Conservation (phyloP, 176 grass and related monocot genomes). For the Zizania latifolia region DNA sequence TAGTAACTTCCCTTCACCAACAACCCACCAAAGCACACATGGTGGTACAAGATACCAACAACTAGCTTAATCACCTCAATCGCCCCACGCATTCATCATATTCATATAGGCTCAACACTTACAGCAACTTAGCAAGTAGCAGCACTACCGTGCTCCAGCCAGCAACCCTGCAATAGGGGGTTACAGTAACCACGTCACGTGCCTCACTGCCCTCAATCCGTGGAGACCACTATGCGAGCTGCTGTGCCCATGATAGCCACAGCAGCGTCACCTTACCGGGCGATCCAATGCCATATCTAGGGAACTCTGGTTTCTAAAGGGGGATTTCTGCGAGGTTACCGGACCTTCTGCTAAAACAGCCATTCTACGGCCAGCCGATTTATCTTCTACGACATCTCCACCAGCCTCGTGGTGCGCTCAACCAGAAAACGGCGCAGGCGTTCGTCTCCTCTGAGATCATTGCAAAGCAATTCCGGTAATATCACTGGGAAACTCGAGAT, state of each 20-base stretch:
- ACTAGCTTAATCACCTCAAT: not conserved
- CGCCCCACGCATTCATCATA: too few species aligned
- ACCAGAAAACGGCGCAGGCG: not conserved
- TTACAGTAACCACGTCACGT: not conserved
- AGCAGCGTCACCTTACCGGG: not conserved
- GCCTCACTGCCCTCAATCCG: too few species aligned
- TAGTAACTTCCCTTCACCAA: not conserved
- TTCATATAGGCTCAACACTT: not conserved
- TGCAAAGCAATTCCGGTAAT: not conserved
- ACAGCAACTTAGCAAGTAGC: not conserved
- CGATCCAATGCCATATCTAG: not conserved
- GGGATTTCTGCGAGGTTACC: not conserved
- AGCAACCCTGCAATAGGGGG: not conserved
- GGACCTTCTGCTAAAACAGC: not conserved
- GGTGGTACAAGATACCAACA: too few species aligned
- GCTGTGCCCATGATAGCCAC: not conserved
- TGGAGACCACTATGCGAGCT: not conserved
- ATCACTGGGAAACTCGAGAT: constrained; percentile 9
- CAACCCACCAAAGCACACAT: not conserved
- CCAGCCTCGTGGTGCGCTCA: not conserved
- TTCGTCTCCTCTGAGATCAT: not conserved
- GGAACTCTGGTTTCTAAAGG: not conserved
- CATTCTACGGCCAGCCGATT: too few species aligned
- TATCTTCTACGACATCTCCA: not conserved
- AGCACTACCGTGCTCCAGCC: not conserved